Evolutionary conservation across 2,329 filamentous ascomycete species (phyloP).

Genomic region (Fusarium denticulatum): DNA sequence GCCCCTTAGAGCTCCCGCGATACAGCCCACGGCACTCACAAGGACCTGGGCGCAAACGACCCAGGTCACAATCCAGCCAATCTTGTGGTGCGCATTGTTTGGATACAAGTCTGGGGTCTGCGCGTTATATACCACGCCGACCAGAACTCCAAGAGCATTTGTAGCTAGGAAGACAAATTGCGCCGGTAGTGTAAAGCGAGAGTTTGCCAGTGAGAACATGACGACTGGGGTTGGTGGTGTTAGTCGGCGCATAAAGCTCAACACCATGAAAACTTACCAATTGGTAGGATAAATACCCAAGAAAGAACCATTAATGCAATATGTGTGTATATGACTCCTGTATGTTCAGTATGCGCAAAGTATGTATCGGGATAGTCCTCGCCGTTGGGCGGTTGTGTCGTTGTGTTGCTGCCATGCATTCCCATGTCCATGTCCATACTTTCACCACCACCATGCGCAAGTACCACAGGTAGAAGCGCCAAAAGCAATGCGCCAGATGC

Average conservation of each 20-base stretch:
- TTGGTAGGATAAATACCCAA: slow-evolving; percentile 78
- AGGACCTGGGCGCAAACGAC: slow-evolving; percentile 75
- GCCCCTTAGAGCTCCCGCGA: slow-evolving; percentile 51
- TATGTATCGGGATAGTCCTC: slow-evolving; percentile 62
- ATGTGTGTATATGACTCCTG: slow-evolving; percentile 71
- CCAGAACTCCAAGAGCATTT: slow-evolving; percentile 71
- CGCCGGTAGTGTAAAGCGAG: slow-evolving; percentile 73
- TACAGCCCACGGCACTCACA: slow-evolving; percentile 71
- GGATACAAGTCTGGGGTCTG: slow-evolving; percentile 87
- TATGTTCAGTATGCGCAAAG: slow-evolving; percentile 65
- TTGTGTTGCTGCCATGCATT: slow-evolving; percentile 15
- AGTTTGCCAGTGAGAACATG: slow-evolving; percentile 85
- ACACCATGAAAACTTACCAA: slow-evolving; percentile 63
- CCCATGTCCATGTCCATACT: slow-evolving; percentile 3
- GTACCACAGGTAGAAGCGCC: slow-evolving; percentile 27
- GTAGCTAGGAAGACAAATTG: slow-evolving; percentile 75
- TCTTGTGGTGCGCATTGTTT: slow-evolving; percentile 86
- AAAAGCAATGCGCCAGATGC: slow-evolving; percentile 9
- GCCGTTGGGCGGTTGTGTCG: slow-evolving; percentile 40
- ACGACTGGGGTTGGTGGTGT: slow-evolving; percentile 65
- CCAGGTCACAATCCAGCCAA: slow-evolving; percentile 86
- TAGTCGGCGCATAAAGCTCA: slow-evolving; percentile 2
- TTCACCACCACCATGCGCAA: slow-evolving; percentile 34
- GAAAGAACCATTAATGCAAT: slow-evolving; percentile 74
- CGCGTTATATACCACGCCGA: slow-evolving; percentile 78